These are phyloP conservation scores for Fusarium foetens DNA, from an alignment of 2,329 filamentous ascomycete species.

Conservation along the genomic window DNA sequence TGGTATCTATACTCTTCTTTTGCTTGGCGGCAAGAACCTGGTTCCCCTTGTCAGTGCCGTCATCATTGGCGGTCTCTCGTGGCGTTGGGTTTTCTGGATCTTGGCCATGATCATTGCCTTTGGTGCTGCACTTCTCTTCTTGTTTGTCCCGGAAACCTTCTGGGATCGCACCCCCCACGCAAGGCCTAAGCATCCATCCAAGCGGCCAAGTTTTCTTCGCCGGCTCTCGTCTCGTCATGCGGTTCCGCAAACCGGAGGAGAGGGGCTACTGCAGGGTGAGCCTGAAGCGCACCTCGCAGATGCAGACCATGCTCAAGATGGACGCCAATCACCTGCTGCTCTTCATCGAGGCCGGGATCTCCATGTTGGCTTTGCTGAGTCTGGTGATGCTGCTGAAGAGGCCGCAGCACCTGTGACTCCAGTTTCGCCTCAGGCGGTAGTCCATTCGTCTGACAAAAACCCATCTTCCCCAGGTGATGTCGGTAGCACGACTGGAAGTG, in stretches of 20 bases:
- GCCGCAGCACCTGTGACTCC: not conserved
- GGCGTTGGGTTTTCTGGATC: conserved; percentile 95
- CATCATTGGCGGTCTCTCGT: conserved; percentile 78
- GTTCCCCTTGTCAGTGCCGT: conserved; percentile 87
- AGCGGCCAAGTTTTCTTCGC: conserved; percentile 59
- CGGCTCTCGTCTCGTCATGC: conserved; percentile 58
- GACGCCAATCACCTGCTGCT: conserved; percentile 1
- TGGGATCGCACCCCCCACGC: conserved; percentile 83
- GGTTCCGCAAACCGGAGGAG: conserved; percentile 12
- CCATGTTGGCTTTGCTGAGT: conserved; percentile 67
- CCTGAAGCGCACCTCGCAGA: conserved; percentile 61
- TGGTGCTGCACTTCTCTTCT: conserved; percentile 77
- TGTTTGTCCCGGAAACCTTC: conserved; percentile 95
- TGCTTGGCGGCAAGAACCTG: conserved; percentile 92
- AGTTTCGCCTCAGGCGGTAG: conserved; percentile 2
- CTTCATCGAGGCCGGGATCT: conserved; percentile 48
- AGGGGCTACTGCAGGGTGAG: conserved; percentile 13
- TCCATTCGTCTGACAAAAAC: not conserved
- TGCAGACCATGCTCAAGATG: conserved; percentile 53
- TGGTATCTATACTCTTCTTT: conserved; percentile 89
- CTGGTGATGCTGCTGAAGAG: conserved; percentile 10
- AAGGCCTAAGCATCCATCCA: conserved; percentile 46
- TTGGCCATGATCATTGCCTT: conserved; percentile 82
- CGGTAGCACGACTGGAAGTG: conserved; percentile 31
- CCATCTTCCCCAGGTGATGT: not conserved